These are phyloP conservation scores for Cucumis sativus DNA, from an alignment of 306 rosid species.

Conservation along the genomic window DNA sequence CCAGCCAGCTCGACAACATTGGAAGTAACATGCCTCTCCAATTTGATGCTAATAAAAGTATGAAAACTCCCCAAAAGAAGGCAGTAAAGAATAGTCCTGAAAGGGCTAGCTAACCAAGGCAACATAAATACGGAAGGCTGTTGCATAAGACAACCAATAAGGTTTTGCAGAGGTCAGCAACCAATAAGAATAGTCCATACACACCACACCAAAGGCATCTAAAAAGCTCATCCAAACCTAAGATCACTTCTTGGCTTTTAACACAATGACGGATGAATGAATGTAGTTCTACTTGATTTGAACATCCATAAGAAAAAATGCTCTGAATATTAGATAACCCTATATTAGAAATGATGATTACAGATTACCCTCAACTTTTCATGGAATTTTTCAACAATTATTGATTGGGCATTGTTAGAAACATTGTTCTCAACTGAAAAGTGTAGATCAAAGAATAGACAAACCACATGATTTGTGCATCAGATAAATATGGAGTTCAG, in stretches of 20 bases:
- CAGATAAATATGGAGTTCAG: neutral
- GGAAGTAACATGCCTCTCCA: neutral
- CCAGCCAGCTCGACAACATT: neutral
- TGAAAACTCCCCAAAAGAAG: neutral
- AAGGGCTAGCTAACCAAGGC: neutral
- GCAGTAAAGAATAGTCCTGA: neutral
- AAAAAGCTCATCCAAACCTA: neutral
- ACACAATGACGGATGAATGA: neutral
- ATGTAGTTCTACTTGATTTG: neutral
- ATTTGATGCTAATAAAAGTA: neutral
- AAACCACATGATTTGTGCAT: neutral
- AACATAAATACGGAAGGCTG: neutral
- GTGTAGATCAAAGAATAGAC: neutral
- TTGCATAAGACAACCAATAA: neutral
- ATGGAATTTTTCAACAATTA: neutral
- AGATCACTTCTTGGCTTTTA: neutral
- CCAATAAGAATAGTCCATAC: too few species aligned
- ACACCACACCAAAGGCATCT: neutral
- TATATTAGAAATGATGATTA: neutral
- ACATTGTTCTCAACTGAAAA: neutral
- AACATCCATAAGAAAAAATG: neutral
- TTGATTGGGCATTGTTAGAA: neutral
- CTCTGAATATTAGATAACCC: neutral
- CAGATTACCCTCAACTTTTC: neutral
- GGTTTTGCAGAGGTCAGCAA: neutral